Evolutionary conservation across 2,329 filamentous ascomycete species (phyloP).

Genomic region (Fusarium clavum): DNA sequence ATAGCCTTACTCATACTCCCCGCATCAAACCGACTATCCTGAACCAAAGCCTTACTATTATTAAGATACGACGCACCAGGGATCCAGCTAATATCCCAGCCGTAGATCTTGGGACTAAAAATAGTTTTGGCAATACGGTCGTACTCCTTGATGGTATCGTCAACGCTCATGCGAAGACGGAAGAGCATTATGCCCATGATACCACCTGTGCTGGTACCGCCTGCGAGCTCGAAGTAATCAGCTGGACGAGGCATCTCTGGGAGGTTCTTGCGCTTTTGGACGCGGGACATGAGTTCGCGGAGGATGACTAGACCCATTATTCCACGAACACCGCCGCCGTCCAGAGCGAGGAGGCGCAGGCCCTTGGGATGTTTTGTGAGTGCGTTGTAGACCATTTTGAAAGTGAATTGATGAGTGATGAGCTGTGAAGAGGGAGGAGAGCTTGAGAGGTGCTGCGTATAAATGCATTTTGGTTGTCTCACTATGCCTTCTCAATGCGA

Average conservation of each 20-base stretch:
- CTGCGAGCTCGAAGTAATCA: slow-evolving; percentile 37
- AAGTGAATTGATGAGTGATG: not conserved
- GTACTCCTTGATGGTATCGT: slow-evolving; percentile 32
- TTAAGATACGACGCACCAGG: slow-evolving; percentile 18
- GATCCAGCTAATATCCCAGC: slow-evolving; percentile 23
- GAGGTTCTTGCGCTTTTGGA: slow-evolving; percentile 1
- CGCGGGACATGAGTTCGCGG: slow-evolving; percentile 7
- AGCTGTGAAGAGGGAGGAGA: no score
- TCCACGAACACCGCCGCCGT: slow-evolving; percentile 15
- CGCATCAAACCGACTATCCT: slow-evolving; percentile 33
- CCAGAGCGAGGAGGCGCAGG: slow-evolving; percentile 1
- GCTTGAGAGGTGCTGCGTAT: not conserved
- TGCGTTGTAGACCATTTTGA: slow-evolving; percentile 1
- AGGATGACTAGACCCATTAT: slow-evolving; percentile 23
- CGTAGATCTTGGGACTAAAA: slow-evolving; percentile 34
- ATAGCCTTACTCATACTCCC: slow-evolving; percentile 21
- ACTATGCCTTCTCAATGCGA: not conserved
- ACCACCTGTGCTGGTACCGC: slow-evolving; percentile 35
- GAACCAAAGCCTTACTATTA: slow-evolving; percentile 26
- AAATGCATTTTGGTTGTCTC: not conserved
- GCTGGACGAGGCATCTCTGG: slow-evolving; percentile 1
- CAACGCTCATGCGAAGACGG: slow-evolving; percentile 33
- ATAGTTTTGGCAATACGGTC: slow-evolving; percentile 30
- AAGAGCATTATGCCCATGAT: slow-evolving; percentile 39
- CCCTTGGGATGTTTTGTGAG: slow-evolving; percentile 4